A percentile compares a stretch with the other conserved stretches of the same genome.
Evolutionary conservation across 768 basidiomycete genomes (phyloP).

Genomic region (Erythrobasidium yunnanense): DNA sequence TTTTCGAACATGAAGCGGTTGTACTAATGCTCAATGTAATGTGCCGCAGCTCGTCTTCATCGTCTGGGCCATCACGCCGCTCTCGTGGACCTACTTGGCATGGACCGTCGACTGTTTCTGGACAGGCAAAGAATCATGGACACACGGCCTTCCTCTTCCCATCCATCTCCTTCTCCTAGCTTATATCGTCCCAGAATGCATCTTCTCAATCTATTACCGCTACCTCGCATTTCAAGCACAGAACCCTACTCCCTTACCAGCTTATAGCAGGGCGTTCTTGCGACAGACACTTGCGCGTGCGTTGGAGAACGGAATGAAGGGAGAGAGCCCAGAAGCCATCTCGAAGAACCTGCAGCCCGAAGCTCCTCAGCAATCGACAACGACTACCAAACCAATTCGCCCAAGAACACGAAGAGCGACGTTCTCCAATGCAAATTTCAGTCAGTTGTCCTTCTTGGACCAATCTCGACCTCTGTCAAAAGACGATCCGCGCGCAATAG

Average conservation of each 20-base stretch:
- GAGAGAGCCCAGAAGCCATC: constrained; percentile 23
- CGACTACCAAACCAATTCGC: neutral
- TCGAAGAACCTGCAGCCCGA: neutral
- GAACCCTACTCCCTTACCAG: constrained; percentile 2
- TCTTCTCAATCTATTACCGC: constrained; percentile 32
- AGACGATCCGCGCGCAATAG: constrained; percentile 35
- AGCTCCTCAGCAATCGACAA: neutral
- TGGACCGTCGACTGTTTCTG: constrained; percentile 14
- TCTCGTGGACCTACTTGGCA: constrained; percentile 31
- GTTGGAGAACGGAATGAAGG: constrained; percentile 34
- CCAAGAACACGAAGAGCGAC: constrained; percentile 1
- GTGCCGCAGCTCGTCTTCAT: constrained; percentile 3
- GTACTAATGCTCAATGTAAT: neutral
- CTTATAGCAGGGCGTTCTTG: constrained; percentile 30
- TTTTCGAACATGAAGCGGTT: no score
- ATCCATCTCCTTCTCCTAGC: constrained; percentile 15
- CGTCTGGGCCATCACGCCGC: constrained; percentile 33
- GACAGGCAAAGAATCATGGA: neutral
- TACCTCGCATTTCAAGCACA: constrained; percentile 29
- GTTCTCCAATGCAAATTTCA: constrained; percentile 24
- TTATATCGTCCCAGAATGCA: constrained; percentile 28
- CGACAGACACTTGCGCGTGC: constrained; percentile 29
- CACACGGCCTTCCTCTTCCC: constrained; percentile 9
- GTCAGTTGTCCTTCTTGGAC: constrained; percentile 26
- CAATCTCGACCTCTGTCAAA: constrained; percentile 10